These are phyloP conservation scores for Phytophthora cactorum DNA, from an alignment of 352 stramenopile genomes.

Conservation along the genomic window DNA sequence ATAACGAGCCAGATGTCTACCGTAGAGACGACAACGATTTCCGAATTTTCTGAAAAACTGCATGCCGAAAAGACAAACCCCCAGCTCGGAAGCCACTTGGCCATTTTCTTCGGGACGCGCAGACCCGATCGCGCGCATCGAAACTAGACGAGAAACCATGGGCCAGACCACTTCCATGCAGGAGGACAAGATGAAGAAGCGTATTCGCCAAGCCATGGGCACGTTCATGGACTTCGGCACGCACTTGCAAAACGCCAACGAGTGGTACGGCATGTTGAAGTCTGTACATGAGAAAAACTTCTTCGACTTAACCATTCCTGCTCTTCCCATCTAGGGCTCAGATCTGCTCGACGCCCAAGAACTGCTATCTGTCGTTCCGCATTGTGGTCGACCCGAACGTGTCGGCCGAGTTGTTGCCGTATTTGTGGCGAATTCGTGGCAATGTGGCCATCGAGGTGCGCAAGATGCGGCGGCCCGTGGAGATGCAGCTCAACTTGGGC, in stretches of 20 bases:
- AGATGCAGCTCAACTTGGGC: constrained; percentile 35
- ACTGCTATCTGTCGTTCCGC: constrained; percentile 76
- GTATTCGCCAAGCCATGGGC: constrained; percentile 69
- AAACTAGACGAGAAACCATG: constrained; percentile 38
- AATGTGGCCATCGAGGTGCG: constrained; percentile 79
- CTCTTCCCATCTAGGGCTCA: constrained; percentile 49
- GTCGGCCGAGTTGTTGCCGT: constrained; percentile 68
- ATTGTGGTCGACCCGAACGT: constrained; percentile 72
- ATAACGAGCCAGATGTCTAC: constrained; percentile 27
- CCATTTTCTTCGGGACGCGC: constrained; percentile 25
- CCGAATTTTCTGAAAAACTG: constrained; percentile 22
- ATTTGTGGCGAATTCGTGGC: constrained; percentile 71
- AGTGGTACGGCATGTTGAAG: constrained; percentile 59
- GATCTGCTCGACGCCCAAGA: constrained; percentile 77
- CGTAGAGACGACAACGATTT: constrained; percentile 24
- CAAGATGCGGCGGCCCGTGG: constrained; percentile 66
- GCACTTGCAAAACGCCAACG: constrained; percentile 79
- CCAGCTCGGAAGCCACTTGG: constrained; percentile 26
- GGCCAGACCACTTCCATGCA: constrained; percentile 71
- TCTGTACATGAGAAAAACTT: background rate
- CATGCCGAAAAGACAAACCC: constrained; percentile 10
- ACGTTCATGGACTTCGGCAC: constrained; percentile 74
- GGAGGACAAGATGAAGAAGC: constrained; percentile 81
- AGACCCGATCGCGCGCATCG: background rate
- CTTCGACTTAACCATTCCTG: constrained; percentile 3